Base-by-base conservation (phyloP, 164 flowering plant genomes). In the Sedum album region DNA sequence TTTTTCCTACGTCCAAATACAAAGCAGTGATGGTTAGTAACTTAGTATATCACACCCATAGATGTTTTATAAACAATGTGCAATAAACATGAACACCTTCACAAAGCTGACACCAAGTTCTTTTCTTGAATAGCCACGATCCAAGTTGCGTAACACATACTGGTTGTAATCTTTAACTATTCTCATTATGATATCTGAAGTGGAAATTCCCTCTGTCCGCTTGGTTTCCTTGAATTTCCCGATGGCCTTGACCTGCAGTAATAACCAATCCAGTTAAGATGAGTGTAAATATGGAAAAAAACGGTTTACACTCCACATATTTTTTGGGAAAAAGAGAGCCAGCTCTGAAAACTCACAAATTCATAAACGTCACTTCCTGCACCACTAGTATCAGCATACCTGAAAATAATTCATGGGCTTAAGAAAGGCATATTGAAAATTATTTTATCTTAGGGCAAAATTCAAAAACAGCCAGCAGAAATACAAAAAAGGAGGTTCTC, bases 151-250 rank as follows among this genome's bases (percentile, higher is more conserved):
- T 44, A 71, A 66, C 51, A 73, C 65, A 36, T 72, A 77, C 67
- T 75, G 69, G 55, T 75, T 75, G 39, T 75, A 71, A 41, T 75
- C 77, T 68, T 71, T 75, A 21, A 75, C 62, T n/a, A 75, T 71
- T 63, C 77, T 71, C 77, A 75, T 71, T 53, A 74, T 74, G 62
- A 74, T n/a, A 61, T 77, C 83, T 48, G 83, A 80, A 21, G 83
- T 80, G 25, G 81, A 80, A 18, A 80, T 77, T n/a, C 83, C 83
- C 15, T 80, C 77, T 7, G 81, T 80, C 64, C 83, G 70, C 57
- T 80, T 72, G 14, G 83, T 80, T 68, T 80, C 83, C 70, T 77
- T 76, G 55, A 80, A 80, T 60, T 69, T 77, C 26, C 83, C 83
- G 30, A 69, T 60, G 55, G 79, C 62, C 42, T 80, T 80, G 31